phyloP scores from a whole-genome alignment of 2,329 filamentous ascomycete species.

The Fusarium siculi region DNA sequence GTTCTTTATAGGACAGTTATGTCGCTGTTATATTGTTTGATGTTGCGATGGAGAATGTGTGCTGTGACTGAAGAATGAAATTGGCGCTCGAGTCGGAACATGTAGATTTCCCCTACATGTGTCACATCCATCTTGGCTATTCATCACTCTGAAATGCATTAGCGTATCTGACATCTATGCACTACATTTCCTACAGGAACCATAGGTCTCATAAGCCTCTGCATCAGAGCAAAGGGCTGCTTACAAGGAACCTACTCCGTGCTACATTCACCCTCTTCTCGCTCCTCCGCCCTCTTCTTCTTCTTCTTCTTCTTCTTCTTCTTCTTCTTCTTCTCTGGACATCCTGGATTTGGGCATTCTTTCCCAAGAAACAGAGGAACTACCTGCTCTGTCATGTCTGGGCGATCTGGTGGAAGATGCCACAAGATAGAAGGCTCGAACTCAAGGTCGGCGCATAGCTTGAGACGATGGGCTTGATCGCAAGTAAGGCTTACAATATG shows the following conservation, averaged over 20 bases:
- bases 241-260: background rate
- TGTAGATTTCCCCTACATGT: no score
- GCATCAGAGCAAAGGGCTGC: background rate
- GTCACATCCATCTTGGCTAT: no score
- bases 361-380: background rate
- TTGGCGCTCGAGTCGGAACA: no score
- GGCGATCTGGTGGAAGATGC: background rate
- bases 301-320: background rate
- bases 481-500: background rate
- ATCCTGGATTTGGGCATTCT: background rate
- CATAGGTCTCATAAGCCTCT: background rate
- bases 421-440: background rate
- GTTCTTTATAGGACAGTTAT: no score
- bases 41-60: no score
- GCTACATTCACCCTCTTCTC: background rate
- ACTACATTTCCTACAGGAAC: fast-evolving
- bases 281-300: background rate
- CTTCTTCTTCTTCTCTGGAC: background rate
- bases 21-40: no score
- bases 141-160: background rate
- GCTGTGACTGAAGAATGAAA: background rate
- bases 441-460: background rate
- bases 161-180: fast-evolving
- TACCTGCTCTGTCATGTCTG: background rate
- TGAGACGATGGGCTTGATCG: background rate